Percentiles rank a stretch among this genome's conserved stretches.
phyloP scores from a whole-genome alignment of 2,329 filamentous ascomycete species.

The Cladobotryum mycophilum region DNA sequence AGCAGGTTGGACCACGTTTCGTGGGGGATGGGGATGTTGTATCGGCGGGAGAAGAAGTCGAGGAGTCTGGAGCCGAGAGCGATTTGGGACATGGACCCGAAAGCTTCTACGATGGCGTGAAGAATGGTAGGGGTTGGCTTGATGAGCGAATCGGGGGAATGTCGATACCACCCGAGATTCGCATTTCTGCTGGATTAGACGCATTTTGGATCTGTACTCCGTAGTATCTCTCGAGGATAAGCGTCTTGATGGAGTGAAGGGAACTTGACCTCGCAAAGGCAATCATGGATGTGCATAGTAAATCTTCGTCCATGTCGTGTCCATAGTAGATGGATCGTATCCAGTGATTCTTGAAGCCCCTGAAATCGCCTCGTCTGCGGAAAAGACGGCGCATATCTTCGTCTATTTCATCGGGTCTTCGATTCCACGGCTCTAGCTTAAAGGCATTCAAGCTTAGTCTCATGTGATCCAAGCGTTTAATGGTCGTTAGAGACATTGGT shows the following conservation, averaged over 20 bases:
- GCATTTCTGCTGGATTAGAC: slow-evolving; percentile 14
- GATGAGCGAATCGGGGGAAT: slow-evolving; percentile 46
- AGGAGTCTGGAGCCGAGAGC: slow-evolving; percentile 52
- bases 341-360: slow-evolving; percentile 25
- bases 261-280: slow-evolving; percentile 35
- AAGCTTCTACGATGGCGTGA: slow-evolving; percentile 60
- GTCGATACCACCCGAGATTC: slow-evolving; percentile 28
- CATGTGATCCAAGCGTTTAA: slow-evolving; percentile 25
- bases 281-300: slow-evolving; percentile 37
- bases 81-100: slow-evolving; percentile 60
- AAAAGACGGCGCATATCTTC: slow-evolving; percentile 23
- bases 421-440: slow-evolving; percentile 24
- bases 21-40: slow-evolving; percentile 49
- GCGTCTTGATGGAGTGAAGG: slow-evolving; percentile 25
- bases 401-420: slow-evolving; percentile 16
- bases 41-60: slow-evolving; percentile 55
- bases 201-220: slow-evolving; percentile 20
- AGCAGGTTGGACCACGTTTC: slow-evolving; percentile 62
- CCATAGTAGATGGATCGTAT: slow-evolving; percentile 18
- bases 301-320: slow-evolving; percentile 29
- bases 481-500: slow-evolving; percentile 3
- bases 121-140: slow-evolving; percentile 55
- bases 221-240: slow-evolving; percentile 28
- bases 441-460: slow-evolving; percentile 24
- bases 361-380: slow-evolving; percentile 19